A percentile compares a stretch with the other conserved stretches of the same genome.
Conservation (phyloP, 2,329 filamentous ascomycete species). For the Cyphellophora attinorum region DNA sequence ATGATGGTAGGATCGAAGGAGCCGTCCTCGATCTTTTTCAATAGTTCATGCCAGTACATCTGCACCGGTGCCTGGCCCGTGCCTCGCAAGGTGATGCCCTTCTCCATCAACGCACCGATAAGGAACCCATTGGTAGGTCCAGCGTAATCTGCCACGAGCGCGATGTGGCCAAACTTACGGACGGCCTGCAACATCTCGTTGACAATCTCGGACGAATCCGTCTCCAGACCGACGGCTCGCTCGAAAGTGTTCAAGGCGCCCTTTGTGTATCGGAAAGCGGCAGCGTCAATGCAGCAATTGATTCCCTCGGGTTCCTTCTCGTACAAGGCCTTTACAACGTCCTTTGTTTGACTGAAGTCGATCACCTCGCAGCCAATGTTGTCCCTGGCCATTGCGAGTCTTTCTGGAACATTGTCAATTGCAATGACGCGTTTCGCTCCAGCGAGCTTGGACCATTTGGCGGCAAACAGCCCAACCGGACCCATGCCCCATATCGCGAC, state of each 20-base stretch:
- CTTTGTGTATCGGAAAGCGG: conserved; percentile 47
- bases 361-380: conserved; percentile 4
- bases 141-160: conserved; percentile 46
- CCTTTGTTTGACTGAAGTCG: conserved; percentile 55
- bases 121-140: conserved; percentile 4
- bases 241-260: conserved; percentile 44
- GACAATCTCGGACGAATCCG: conserved; percentile 56
- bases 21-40: conserved; percentile 35
- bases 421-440: conserved; percentile 64
- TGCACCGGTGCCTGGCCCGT: conserved; percentile 65
- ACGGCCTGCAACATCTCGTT: conserved; percentile 39
- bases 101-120: conserved; percentile 25
- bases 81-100: conserved; percentile 23
- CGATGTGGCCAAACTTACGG: conserved; percentile 40
- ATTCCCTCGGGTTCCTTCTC: conserved; percentile 60
- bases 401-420: conserved; percentile 54
- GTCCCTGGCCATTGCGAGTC: conserved; percentile 4
- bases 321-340: conserved; percentile 59
- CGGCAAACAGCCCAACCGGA: conserved; percentile 21
- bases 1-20: conserved; percentile 10
- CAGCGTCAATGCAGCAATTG: conserved; percentile 57
- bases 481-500: conserved; percentile 11
- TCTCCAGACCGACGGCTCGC: conserved; percentile 55
- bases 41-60: conserved; percentile 69
- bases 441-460: conserved; percentile 50